Conservation (phyloP, 495 filamentous ascomycete species). For the Neurospora terricola region DNA sequence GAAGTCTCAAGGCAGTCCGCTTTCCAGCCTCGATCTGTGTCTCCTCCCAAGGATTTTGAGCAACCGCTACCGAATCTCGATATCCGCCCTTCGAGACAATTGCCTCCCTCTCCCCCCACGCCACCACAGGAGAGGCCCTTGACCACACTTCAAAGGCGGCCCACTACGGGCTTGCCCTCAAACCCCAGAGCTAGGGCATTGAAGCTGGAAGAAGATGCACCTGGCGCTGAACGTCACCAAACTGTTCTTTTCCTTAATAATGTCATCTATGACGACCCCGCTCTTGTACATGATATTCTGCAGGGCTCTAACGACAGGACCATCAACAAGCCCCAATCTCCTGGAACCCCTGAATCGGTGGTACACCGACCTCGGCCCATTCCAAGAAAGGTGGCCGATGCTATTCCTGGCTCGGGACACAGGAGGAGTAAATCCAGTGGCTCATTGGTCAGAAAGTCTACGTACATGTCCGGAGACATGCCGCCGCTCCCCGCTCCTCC, state of each 20-base stretch:
- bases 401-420: constrained; percentile 20
- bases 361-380: constrained; percentile 45
- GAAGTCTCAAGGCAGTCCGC: neutral
- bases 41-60: neutral
- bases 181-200: constrained; percentile 39
- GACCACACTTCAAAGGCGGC: constrained; percentile 34
- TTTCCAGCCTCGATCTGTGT: neutral
- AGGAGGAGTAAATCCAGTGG: constrained; percentile 35
- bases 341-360: constrained; percentile 25
- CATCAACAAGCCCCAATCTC: constrained; percentile 10
- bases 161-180: constrained; percentile 38
- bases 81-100: constrained; percentile 25
- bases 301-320: constrained; percentile 22
- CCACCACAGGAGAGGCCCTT: constrained; percentile 24
- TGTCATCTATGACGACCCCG: constrained; percentile 40
- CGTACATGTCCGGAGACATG: constrained; percentile 17
- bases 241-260: constrained; percentile 45
- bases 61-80: constrained; percentile 3
- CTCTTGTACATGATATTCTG: constrained; percentile 35
- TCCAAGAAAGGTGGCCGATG: constrained; percentile 34
- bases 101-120: constrained; percentile 21
- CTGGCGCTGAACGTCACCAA: constrained; percentile 23
- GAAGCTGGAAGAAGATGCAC: constrained; percentile 19
- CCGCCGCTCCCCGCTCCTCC: constrained; percentile 37
- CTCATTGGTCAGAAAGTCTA: constrained; percentile 33